phyloP scores from a whole-genome alignment of 2,329 filamentous ascomycete species.

The Ceratocystiopsis sp. region DNA sequence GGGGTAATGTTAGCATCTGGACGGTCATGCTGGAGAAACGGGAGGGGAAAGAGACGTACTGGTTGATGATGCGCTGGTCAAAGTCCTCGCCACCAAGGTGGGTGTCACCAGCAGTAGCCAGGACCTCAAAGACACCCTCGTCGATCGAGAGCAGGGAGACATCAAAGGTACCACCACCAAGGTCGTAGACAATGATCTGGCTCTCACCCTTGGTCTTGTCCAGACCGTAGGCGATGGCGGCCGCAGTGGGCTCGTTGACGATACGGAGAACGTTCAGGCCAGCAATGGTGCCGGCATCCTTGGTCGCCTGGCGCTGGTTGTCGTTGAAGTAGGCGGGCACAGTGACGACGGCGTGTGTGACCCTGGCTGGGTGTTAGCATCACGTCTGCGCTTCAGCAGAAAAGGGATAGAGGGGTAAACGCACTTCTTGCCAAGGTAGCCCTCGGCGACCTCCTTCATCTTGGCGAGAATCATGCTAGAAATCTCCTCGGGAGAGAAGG shows the following conservation, averaged over 20 bases:
- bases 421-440: conserved; percentile 65
- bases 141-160: conserved; percentile 85
- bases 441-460: conserved; percentile 52
- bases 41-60: conserved; percentile 17
- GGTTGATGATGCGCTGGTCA: conserved; percentile 90
- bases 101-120: conserved; percentile 90
- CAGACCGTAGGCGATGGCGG: conserved; percentile 85
- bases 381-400: not conserved
- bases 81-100: conserved; percentile 98
- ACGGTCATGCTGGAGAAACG: not conserved
- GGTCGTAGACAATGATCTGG: conserved; percentile 86
- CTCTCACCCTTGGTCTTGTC: conserved; percentile 72
- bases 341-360: conserved; percentile 79
- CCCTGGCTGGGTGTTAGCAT: conserved; percentile 15
- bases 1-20: conserved; percentile 33
- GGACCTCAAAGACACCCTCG: conserved; percentile 82
- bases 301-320: conserved; percentile 91
- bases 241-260: conserved; percentile 91
- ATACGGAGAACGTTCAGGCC: conserved; percentile 91
- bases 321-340: conserved; percentile 98
- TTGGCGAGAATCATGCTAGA: conserved; percentile 43
- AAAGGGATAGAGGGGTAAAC: conserved; percentile 58
- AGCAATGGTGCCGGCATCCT: conserved; percentile 83
- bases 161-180: conserved; percentile 90
- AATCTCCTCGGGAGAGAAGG: conserved; percentile 45